A percentile compares a stretch with the other conserved stretches of the same genome.
These are phyloP conservation scores for Monascus ruber DNA, from an alignment of 2,329 filamentous ascomycete species.

Conservation along the genomic window DNA sequence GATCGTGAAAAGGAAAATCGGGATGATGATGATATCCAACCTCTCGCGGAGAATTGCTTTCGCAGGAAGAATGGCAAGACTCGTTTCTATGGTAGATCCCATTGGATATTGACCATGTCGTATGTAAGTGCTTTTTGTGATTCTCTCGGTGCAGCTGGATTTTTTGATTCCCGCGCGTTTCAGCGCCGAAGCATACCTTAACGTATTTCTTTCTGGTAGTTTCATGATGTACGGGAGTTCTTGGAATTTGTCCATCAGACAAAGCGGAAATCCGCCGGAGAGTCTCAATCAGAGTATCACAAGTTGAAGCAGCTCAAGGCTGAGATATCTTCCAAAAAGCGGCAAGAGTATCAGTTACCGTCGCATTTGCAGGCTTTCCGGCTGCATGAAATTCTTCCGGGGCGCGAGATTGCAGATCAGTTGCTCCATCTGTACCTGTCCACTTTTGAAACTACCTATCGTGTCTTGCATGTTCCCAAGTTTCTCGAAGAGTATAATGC, in stretches of 20 bases:
- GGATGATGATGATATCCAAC: slow-evolving; percentile 17
- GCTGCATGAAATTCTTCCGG: slow-evolving; percentile 34
- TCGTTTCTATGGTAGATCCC: slow-evolving; percentile 20
- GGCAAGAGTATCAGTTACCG: slow-evolving; percentile 16
- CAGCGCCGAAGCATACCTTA: neutral
- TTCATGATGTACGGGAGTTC: slow-evolving; percentile 17
- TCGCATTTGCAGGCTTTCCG: slow-evolving; percentile 18
- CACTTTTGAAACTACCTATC: slow-evolving; percentile 45
- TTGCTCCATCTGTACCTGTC: slow-evolving; percentile 45
- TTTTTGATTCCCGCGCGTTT: neutral
- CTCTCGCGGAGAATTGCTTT: slow-evolving; percentile 17
- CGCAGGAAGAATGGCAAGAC: slow-evolving; percentile 20
- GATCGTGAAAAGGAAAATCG: slow-evolving; percentile 5
- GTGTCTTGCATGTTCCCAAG: slow-evolving; percentile 47
- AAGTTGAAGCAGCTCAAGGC: slow-evolving; percentile 19
- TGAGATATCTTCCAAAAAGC: slow-evolving; percentile 18
- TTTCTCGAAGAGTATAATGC: slow-evolving; percentile 47
- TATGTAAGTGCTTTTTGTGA: slow-evolving; percentile 14
- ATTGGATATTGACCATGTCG: slow-evolving; percentile 18
- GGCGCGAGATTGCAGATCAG: slow-evolving; percentile 34
- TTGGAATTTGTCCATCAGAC: slow-evolving; percentile 10
- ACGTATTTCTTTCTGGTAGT: slow-evolving; percentile 9
- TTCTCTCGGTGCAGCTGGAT: neutral
- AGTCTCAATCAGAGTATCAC: slow-evolving; percentile 10
- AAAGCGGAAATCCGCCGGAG: slow-evolving; percentile 1